Base-by-base conservation (phyloP, 208 protist species). In the Trypanosoma platydactyli region DNA sequence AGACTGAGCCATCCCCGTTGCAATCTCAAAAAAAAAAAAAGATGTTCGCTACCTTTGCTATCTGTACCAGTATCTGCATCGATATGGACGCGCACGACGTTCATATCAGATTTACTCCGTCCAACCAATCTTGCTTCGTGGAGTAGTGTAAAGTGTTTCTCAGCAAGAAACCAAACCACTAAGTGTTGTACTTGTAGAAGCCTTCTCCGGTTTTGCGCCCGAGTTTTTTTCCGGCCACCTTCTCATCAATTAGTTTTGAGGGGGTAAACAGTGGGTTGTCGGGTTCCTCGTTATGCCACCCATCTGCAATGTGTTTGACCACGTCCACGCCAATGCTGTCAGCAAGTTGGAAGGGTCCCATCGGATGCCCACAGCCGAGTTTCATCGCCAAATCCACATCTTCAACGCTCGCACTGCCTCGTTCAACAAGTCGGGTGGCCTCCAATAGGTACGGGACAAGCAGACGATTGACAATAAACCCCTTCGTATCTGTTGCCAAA, bases 401-500 rank as follows among this genome's bases (percentile, higher is more conserved):
- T 60, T 89, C 68, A 30, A 68, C 64, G 18, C 66, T 84, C 9
- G 87, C 88, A 16, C 90, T 85, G 18, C 88, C 92, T 33, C 86
- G 76, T 65, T 95, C 92, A 22, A 93, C 73, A 15, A 95, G 80
- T 27, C 80, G 77, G 40, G 80, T 71, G 24, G 90, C 90, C 71
- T 96, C 87, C 27, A 90, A 24, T 54, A 91, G 68, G 65, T 88
- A 92, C 9, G 90, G 90, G 5, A 95, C 73, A 6, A 97, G 83
- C 1, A 97, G 79, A 18, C 90, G 86, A 76, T 97, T 97, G 29
- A 95, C 93, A 69, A 96, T 89, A 61, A 95, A 97, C 29, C 93
- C 93, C 24, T 81, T 77, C 3, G 87, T 95, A 75, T 97, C 92
- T 62, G 83, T 88, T 38, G 81, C 76, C 18, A 83, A 53, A 15